Conservation (phyloP, 1,139 yeast species). For the Yamadazyma mexicana region DNA sequence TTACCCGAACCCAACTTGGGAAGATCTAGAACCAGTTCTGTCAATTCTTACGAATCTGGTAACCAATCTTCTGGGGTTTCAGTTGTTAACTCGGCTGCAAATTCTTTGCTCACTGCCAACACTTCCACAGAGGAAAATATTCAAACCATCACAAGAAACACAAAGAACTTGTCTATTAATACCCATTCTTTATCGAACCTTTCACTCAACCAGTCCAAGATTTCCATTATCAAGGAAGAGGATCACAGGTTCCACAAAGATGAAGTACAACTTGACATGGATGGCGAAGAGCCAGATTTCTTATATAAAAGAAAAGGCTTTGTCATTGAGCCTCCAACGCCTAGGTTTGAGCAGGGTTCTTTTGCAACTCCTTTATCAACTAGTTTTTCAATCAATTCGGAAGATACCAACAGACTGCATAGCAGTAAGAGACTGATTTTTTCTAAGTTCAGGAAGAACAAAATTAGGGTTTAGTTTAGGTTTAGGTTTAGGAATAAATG, state of each 20-base stretch:
- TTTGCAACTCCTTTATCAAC: slow-evolving; percentile 15
- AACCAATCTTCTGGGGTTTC: slow-evolving; percentile 6
- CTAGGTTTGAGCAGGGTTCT: slow-evolving; percentile 11
- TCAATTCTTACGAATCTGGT: slow-evolving; percentile 8
- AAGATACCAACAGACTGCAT: slow-evolving; percentile 15
- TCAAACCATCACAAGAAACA: slow-evolving; percentile 6
- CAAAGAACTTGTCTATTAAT: slow-evolving; percentile 10
- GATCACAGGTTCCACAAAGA: slow-evolving; percentile 1
- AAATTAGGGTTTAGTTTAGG: slow-evolving; percentile 4
- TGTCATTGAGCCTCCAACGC: slow-evolving; percentile 17
- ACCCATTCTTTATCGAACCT: slow-evolving; percentile 1
- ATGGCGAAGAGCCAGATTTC: slow-evolving; percentile 2
- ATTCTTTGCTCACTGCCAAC: slow-evolving; percentile 6
- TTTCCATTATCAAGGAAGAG: slow-evolving; percentile 15
- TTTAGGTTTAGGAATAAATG: slow-evolving; percentile 1
- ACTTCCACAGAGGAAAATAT: slow-evolving; percentile 6
- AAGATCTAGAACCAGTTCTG: slow-evolving; percentile 6
- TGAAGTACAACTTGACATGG: not conserved
- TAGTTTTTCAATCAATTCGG: slow-evolving; percentile 14
- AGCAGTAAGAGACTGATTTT: slow-evolving; percentile 17
- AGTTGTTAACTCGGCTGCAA: slow-evolving; percentile 4
- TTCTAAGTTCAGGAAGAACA: slow-evolving; percentile 14
- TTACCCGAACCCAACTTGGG: slow-evolving; percentile 18
- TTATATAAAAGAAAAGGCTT: slow-evolving; percentile 16
- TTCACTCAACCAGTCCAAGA: slow-evolving; percentile 3